Conservation (phyloP, 2,329 filamentous ascomycete species). For the Amauroascus niger region DNA sequence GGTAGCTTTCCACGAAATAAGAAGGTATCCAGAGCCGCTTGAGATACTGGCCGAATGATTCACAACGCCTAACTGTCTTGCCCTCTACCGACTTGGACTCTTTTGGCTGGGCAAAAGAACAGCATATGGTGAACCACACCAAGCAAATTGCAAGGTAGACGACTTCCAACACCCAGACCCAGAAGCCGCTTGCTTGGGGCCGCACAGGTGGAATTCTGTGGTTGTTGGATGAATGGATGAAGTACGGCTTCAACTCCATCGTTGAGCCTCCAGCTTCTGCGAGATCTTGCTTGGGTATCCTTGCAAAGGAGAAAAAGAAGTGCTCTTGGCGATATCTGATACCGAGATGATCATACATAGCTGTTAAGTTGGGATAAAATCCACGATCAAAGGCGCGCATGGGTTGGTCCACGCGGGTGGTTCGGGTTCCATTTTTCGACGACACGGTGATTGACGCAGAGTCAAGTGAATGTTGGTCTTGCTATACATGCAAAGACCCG, state of each 20-base stretch:
- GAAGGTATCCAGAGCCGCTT: conserved; percentile 42
- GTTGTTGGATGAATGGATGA: conserved; percentile 47
- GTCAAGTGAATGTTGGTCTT: conserved; percentile 37
- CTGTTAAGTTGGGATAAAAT: conserved; percentile 48
- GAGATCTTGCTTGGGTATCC: conserved; percentile 14
- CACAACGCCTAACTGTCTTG: conserved; percentile 22
- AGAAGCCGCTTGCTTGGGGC: conserved; percentile 27
- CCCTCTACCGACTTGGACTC: conserved; percentile 8
- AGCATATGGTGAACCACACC: conserved; percentile 46
- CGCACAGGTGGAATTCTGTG: conserved; percentile 42
- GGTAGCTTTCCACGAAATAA: conserved; percentile 42
- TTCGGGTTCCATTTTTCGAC: conserved; percentile 18
- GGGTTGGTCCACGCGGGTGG: conserved; percentile 40
- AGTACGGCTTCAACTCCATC: conserved; percentile 32
- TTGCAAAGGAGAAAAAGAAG: conserved; percentile 47
- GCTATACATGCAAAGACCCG: conserved; percentile 24
- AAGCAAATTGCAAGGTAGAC: conserved; percentile 43
- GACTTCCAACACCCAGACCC: conserved; percentile 38
- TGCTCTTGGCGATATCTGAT: conserved; percentile 43
- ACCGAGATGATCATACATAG: conserved; percentile 48
- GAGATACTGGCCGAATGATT: conserved; percentile 44
- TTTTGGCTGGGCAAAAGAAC: conserved; percentile 39
- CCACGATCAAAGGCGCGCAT: conserved; percentile 45
- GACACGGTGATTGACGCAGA: conserved; percentile 37
- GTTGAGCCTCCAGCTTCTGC: neutral